A percentile compares a stretch with the other conserved stretches of the same genome.
phyloP scores from a whole-genome alignment of 306 rosid genomes.

The Quercus mongolica region DNA sequence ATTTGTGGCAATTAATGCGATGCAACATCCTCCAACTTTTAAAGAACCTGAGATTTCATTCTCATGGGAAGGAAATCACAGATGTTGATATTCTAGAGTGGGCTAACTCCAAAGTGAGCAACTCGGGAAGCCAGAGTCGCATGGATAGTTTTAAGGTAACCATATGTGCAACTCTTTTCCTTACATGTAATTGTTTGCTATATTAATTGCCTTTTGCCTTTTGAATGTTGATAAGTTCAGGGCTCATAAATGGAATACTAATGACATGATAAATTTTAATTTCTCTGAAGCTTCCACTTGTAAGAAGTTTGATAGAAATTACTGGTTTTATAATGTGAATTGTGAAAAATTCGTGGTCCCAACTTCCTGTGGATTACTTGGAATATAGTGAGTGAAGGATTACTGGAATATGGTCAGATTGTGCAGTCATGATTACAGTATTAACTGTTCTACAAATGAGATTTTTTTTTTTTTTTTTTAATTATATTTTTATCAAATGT shows the following conservation, averaged over 20 bases:
- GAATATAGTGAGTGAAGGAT: neutral
- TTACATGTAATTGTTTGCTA: neutral
- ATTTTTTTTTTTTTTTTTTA: no score
- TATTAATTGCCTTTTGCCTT: neutral
- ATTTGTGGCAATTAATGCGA: conserved; percentile 97
- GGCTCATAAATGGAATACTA: neutral
- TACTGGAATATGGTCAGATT: neutral
- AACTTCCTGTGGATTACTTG: neutral
- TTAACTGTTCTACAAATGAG: no score
- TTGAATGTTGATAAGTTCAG: neutral
- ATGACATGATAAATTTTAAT: neutral
- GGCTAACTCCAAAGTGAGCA: conserved; percentile 84
- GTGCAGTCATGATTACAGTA: neutral
- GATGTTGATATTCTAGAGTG: conserved; percentile 91
- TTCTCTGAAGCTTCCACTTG: neutral
- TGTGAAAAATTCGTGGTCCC: neutral
- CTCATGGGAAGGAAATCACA: conserved; percentile 83
- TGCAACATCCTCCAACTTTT: conserved; percentile 86
- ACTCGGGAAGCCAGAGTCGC: conserved; percentile 67
- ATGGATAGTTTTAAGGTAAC: conserved; percentile 85
- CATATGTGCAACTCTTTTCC: neutral
- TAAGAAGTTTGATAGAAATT: neutral
- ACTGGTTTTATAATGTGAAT: neutral
- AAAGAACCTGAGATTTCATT: conserved; percentile 86
- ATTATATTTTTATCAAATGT: no score